Base-by-base conservation (phyloP, 2,329 filamentous ascomycete genomes). In the Dichotomopilus funicola region DNA sequence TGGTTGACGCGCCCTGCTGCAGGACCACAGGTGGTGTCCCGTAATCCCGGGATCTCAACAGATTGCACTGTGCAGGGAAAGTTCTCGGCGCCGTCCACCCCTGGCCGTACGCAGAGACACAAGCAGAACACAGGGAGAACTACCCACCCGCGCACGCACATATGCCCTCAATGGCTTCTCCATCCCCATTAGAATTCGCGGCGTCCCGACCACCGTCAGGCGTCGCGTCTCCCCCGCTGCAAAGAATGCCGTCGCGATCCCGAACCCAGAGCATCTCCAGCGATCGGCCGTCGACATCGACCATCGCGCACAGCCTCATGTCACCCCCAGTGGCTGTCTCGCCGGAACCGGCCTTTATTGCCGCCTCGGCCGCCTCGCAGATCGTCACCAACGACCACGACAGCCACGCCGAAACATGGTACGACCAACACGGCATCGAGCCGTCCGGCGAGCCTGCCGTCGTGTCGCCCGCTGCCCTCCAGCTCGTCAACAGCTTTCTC, bases 321-420 rank as follows among this genome's bases (percentile, higher is more conserved):
- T 81, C 83, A 47, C 87, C 88, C 51, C 87, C 89, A 13, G 69
- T 81, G 37, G 75, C 76, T 49, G 80, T 92, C 56, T 85, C 85
- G 46, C 94, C 92, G 8, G 78, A 87, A 62, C 86, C 94, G 35
- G 88, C 85, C 13, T 99, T 95, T 72, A 91, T 99, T 65, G 91
- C 92, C 47, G 78, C 84, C 36, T 87, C 90, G 46, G 90, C 92
- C 56, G 94, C 92, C 51, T 91, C 89, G 13, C 90, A 96, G 69
- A 92, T 95, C 60, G 86, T 97, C 63, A 92, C 89, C 56, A 90
- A 91, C 67, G 87, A 95, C 67, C 87, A 94, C 71, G 88, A 92
- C 66, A 84, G 81, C 62, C 85, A 87, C 66, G 79, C 85, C 56
- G 82, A 85, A 63, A 76, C 83, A 50, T 86, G 86, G 78, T 82